phyloP scores from a whole-genome alignment of 495 filamentous ascomycete species.

The Penicillium coprophilum region DNA sequence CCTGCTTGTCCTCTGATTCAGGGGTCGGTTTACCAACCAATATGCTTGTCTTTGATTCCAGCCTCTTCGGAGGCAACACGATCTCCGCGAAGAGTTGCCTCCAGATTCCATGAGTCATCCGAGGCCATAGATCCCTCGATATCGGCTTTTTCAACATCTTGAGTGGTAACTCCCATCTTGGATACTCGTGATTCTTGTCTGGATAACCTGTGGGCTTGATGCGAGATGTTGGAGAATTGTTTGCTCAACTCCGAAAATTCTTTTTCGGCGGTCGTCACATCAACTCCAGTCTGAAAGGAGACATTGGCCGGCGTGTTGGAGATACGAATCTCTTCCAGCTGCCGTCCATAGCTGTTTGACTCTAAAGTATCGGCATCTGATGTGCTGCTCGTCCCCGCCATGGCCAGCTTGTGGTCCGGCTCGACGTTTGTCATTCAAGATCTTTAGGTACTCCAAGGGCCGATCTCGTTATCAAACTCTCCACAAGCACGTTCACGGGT shows the following conservation, averaged over 20 bases:
- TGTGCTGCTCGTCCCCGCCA: conserved; percentile 17
- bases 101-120: conserved; percentile 68
- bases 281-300: conserved; percentile 51
- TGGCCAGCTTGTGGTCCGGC: conserved; percentile 23
- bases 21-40: conserved; percentile 53
- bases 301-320: conserved; percentile 49
- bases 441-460: background rate
- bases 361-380: conserved; percentile 30
- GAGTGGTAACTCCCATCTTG: conserved; percentile 34
- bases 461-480: background rate
- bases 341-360: conserved; percentile 31
- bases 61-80: conserved; percentile 67
- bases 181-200: conserved; percentile 42
- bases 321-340: conserved; percentile 32
- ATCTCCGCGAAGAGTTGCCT: conserved; percentile 65
- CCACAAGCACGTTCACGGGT: background rate
- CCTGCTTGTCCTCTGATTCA: background rate
- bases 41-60: conserved; percentile 76
- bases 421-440: background rate
- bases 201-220: conserved; percentile 47
- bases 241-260: conserved; percentile 75
- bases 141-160: conserved; percentile 52
- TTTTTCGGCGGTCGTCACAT: conserved; percentile 70
- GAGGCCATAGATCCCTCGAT: conserved; percentile 44
- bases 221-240: conserved; percentile 68